Percentiles rank a stretch among this genome's conserved stretches.
Evolutionary conservation across 2,329 filamentous ascomycete species (phyloP).

Genomic region (Trichoderma sp.): DNA sequence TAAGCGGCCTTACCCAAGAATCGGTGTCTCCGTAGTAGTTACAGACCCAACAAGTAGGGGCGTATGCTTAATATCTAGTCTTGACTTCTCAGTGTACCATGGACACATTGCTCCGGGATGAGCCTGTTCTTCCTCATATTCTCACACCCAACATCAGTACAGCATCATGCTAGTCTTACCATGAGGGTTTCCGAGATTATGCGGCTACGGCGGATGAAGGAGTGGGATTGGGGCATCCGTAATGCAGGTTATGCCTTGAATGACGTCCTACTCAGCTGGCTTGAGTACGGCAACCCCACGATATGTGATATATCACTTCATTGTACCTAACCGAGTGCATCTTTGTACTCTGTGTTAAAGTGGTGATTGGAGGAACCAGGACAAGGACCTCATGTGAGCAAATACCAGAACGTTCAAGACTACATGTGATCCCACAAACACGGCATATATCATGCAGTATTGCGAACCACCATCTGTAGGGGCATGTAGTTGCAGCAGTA

Average conservation of each 20-base stretch:
- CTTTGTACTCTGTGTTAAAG: neutral
- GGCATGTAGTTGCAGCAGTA: neutral
- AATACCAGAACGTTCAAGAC: neutral
- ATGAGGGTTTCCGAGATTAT: neutral
- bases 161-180: neutral
- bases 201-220: neutral
- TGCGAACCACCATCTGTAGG: neutral
- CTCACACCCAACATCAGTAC: neutral
- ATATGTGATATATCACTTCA: constrained; percentile 6
- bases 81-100: neutral
- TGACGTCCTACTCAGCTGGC: neutral
- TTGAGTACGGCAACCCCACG: neutral
- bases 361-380: neutral
- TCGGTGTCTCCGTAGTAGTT: neutral
- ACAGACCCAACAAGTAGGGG: neutral
- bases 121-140: neutral
- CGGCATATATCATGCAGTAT: neutral
- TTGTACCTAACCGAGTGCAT: neutral
- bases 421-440: neutral
- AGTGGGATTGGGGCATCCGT: neutral
- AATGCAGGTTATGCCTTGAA: neutral
- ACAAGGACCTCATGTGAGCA: neutral
- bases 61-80: neutral
- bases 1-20: neutral
- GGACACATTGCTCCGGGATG: neutral